Evolutionary conservation across 139 green algal genomes (phyloP), one percentile per base, ranked within the genome.

Genomic region (Coelastrella sp.): DNA sequence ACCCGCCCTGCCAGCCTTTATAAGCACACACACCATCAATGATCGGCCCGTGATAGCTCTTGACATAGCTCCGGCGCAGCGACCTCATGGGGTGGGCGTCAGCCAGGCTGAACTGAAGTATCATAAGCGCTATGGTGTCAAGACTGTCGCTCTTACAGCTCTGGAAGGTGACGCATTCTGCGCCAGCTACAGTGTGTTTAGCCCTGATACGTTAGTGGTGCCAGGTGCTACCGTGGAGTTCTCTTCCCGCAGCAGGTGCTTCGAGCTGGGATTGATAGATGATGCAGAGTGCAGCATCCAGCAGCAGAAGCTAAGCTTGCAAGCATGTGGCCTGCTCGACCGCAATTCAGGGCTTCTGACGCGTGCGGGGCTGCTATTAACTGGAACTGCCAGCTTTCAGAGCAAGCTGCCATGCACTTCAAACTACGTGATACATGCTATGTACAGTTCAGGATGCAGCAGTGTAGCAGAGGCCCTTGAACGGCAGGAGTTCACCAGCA

Each of bases 391-490:
- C 4, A 76, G 17, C 68, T 76, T 76, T 76, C 68, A 76, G 68
- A 76, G 68, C 68, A 76, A 76, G 68, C 68, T 76, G 68, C 68
- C 68, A 76, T 76, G 17, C 68, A 3, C 68, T 22, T 76, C 68
- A 76, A 76, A n/a, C n/a, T 76, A 76, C 17, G 68, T 76, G 16
- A 76, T 76, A 76, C 68, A 76, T 47, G 68, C 68, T 76, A 76
- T 76, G 16, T 76, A 22, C 22, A 76, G 68, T 76, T 22, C 68
- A 76, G 68, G 68, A 76, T 76, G 68, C 68, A 76, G 68, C 68
- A 76, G 68, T 76, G 17, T 76, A 76, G 68, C 68, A 5, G 68
- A 76, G 68, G 68, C 68, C 68, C 68, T 76, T 6, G 7, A 76
- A 76, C 7, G 17, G 17, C 68, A 76, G 68, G 14, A 47, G 6